Evolutionary conservation across 257 asterid genomes (phyloP), one percentile per base, ranked within the genome.

Genomic region (Cinchona pubescens): DNA sequence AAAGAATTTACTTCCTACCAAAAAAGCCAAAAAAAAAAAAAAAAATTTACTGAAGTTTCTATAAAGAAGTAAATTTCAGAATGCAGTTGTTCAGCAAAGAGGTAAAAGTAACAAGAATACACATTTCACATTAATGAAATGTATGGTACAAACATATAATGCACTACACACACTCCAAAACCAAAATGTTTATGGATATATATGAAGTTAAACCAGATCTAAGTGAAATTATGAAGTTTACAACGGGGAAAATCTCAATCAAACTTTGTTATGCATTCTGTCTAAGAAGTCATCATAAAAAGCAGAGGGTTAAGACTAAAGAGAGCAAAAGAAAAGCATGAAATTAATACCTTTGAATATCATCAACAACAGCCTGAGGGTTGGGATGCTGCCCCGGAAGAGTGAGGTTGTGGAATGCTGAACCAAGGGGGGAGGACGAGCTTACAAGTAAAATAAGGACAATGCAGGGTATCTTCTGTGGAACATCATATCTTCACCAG

Each of bases 371-470:
- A 35, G 81, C 72, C 46, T 86, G 87, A 43, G 89, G 89, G 76
- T 75, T 72, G 35, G 89, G 84, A 60, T 86, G 89, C 34, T 86
- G 89, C 32, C 86, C 87, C 16, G 89, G 86, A 27, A 86, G 87
- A 78, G 87, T 85, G 35, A 81, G 45, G 79, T 83, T 80, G 55
- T 62, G 67, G 19, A 48, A 40, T 64, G 78, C 75, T 34, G 82
- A 59, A 23, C 7, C 75, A 25, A 76, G 56, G 9, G 69, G 29
- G 1, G 53, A 56, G 62, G 71, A 49, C 15, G 80, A 62, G 40
- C 25, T 37, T 5, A 63, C 62, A 48, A 74, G 43, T 68, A 60
- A 68, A 67, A 68, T 21, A 45, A 78, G 21, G 64, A 81, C 84
- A 81, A 81, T 76, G 89, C 67, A 78, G 83, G 67, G n/a, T n/a